These are phyloP conservation scores for Capsicum rhomboideum DNA, from an alignment of 257 asterid genomes.

Conservation along the genomic window DNA sequence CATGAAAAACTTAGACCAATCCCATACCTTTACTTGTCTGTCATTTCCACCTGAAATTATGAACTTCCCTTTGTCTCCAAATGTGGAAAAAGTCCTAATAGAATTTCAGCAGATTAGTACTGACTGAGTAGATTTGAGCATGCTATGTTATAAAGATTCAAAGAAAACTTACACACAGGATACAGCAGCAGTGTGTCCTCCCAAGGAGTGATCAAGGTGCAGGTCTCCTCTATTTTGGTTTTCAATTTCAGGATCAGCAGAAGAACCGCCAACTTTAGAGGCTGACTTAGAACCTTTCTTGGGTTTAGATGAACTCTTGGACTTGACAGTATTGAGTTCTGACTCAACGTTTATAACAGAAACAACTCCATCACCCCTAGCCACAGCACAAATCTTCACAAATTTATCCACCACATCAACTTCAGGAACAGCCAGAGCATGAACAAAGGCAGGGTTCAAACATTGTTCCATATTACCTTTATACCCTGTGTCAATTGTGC, in stretches of 20 bases:
- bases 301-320: conserved; percentile 39
- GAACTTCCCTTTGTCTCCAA: conserved; percentile 83
- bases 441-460: conserved; percentile 84
- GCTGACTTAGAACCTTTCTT: conserved; percentile 32
- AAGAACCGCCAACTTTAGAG: conserved; percentile 15
- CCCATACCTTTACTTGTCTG: conserved; percentile 79
- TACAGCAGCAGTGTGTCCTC: conserved; percentile 84
- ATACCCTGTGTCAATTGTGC: conserved; percentile 32
- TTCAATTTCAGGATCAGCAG: conserved; percentile 19
- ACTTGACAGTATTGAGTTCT: conserved; percentile 38
- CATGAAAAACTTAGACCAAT: conserved; percentile 45
- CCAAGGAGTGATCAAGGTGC: conserved; percentile 60
- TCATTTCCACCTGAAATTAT: conserved; percentile 91
- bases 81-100: conserved; percentile 65
- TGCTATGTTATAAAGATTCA: background rate
- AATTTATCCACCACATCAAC: conserved; percentile 58
- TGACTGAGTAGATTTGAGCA: background rate
- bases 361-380: conserved; percentile 88
- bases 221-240: conserved; percentile 28
- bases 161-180: conserved; percentile 74
- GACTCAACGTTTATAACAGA: conserved; percentile 54
- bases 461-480: conserved; percentile 54
- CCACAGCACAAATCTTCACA: conserved; percentile 81
- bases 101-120: conserved; percentile 3
- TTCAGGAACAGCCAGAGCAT: conserved; percentile 74